Base-by-base conservation (phyloP, 306 rosid genomes). In the Inga laurina region DNA sequence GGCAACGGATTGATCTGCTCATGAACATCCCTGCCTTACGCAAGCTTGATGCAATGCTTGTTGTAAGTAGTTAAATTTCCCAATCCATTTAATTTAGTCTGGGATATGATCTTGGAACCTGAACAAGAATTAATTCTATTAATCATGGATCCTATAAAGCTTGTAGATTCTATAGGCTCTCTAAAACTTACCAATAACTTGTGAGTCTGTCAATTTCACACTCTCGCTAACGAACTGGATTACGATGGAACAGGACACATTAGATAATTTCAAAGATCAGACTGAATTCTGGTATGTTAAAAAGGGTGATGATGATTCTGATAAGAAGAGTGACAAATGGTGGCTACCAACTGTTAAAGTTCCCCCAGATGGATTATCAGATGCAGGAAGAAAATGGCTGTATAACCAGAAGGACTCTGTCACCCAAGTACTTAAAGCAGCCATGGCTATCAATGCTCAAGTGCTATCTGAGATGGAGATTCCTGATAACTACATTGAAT, bases 401-500 rank as follows among this genome's bases (percentile, higher is more conserved):
- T 87, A 78, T 22, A 82, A 43, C 76, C 93, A 90, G 83, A 94
- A 90, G 86, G 98, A 97, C 6, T 86, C 90, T 48, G 91, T 89
- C 62, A 90, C 87, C 84, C 98, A 92, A 89, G 93, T 92, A 21
- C 90, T 94, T 6, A 97, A 94, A 87, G 99, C 97, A 83, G 93
- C 99, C 88, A 92, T 92, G 97, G 97, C 98, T 0, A 97, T 97
- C n/a, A 97, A 97, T 83, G 93, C 97, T 73, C 97, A 94, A 87
- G 88, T 91, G 2, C 83, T 97, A 11, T 84, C 92, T 35, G 96
- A 92, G 84, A 92, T 92, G 91, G 91, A 87, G 77, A 79, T 92
- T 27, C 96, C 96, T 54, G 96, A 92, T 2, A 92, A 82, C 91
- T 90, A 92, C 84, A 92, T 92, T n/a, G 96, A 92, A 51, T 85